Evolutionary conservation across 306 rosid genomes (phyloP).

Genomic region (Macrotyloma uniflorum): DNA sequence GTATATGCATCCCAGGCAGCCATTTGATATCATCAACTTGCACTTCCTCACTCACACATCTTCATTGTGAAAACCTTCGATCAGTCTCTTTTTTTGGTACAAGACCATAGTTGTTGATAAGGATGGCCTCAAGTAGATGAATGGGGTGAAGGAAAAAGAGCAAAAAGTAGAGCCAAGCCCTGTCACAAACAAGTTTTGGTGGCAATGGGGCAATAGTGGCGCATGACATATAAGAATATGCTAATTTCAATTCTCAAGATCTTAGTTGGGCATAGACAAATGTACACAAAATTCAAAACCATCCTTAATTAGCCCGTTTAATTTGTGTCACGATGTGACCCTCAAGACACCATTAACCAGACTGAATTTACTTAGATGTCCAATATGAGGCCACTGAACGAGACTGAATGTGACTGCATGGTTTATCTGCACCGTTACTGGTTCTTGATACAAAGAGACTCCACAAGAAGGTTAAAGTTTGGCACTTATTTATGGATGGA

Average conservation of each 20-base stretch:
- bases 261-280: too few species aligned
- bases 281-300: background rate
- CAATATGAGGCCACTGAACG: background rate
- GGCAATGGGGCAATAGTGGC: background rate
- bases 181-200: conserved; percentile 14
- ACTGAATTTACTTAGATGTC: background rate
- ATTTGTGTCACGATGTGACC: background rate
- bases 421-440: background rate
- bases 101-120: too few species aligned
- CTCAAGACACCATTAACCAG: background rate
- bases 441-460: too few species aligned
- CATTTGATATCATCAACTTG: background rate
- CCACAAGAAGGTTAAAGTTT: background rate
- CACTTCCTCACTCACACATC: background rate
- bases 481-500: background rate
- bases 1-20: background rate
- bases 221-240: background rate
- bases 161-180: background rate
- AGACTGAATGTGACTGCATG: background rate
- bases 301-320: background rate
- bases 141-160: background rate
- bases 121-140: too few species aligned
- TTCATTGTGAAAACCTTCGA: background rate
- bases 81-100: too few species aligned
- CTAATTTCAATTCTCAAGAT: background rate